Evolutionary conservation across 495 filamentous ascomycete species (phyloP).

Genomic region (Xylaria sp.): DNA sequence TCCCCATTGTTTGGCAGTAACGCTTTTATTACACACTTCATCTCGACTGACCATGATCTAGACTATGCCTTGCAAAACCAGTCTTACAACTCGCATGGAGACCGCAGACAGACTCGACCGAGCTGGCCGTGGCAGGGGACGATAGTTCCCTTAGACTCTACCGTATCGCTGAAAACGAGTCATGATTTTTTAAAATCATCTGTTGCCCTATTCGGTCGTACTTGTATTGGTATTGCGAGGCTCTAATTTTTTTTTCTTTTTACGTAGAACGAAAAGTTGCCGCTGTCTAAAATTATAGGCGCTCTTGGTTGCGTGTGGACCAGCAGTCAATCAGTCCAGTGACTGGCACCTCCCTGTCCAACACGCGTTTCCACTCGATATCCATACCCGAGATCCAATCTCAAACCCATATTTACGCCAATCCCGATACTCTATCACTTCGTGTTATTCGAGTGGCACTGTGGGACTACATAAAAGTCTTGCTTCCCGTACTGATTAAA

Average conservation of each 20-base stretch:
- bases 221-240: not conserved
- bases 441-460: not conserved
- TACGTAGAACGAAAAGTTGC: not conserved
- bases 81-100: conserved; percentile 82
- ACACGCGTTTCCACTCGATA: not conserved
- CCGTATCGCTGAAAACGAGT: conserved; percentile 48
- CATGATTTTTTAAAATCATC: conserved; percentile 21
- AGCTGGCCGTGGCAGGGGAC: conserved; percentile 82
- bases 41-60: conserved; percentile 27
- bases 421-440: not conserved
- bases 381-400: not conserved
- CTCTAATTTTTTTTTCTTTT: conserved; percentile 5
- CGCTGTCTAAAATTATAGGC: conserved; percentile 5
- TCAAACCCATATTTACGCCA: not conserved
- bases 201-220: not conserved
- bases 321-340: not conserved
- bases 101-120: conserved; percentile 53
- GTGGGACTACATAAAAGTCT: not conserved
- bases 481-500: conserved; percentile 24
- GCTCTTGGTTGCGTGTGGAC: not conserved
- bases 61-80: conserved; percentile 69
- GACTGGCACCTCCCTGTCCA: conserved; percentile 9
- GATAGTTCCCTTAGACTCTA: conserved; percentile 82
- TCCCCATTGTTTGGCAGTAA: not conserved
- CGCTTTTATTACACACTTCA: not conserved